phyloP scores from a whole-genome alignment of 2,329 filamentous ascomycete species.

The Pseudocercospora musae region DNA sequence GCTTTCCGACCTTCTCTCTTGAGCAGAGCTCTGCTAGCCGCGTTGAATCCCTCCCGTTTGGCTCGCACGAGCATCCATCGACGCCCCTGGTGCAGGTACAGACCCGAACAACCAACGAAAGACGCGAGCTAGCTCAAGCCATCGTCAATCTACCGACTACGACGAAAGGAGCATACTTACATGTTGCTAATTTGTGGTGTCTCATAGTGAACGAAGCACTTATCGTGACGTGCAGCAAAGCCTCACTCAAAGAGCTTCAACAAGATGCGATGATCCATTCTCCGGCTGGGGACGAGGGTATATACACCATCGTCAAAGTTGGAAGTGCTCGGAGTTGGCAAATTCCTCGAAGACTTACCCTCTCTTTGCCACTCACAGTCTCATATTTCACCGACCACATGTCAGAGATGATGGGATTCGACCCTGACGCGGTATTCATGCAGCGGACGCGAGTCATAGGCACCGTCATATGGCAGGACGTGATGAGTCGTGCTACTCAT shows the following conservation, averaged over 20 bases:
- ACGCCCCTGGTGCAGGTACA: constrained; percentile 11
- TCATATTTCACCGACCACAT: constrained; percentile 10
- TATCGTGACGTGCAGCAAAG: constrained; percentile 14
- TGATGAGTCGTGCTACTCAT: background rate
- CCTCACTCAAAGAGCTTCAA: background rate
- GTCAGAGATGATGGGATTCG: background rate
- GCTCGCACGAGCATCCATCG: constrained; percentile 8
- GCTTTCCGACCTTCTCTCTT: constrained; percentile 12
- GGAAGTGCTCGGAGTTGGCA: constrained; percentile 7
- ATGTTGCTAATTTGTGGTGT: constrained; percentile 15
- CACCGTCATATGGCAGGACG: background rate
- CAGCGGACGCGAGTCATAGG: background rate
- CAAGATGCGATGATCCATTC: background rate
- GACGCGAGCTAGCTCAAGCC: constrained; percentile 11
- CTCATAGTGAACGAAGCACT: constrained; percentile 13
- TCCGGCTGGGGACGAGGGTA: background rate
- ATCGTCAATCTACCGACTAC: background rate
- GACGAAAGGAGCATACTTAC: constrained; percentile 8
- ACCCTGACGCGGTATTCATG: constrained; percentile 2
- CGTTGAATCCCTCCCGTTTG: background rate
- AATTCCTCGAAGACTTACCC: background rate
- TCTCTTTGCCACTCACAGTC: constrained; percentile 1
- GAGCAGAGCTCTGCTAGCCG: constrained; percentile 2
- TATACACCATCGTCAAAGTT: background rate
- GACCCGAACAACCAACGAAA: constrained; percentile 8